These are phyloP conservation scores for Mollisia scopiformis DNA, from an alignment of 2,329 filamentous ascomycete species.

Conservation along the genomic window DNA sequence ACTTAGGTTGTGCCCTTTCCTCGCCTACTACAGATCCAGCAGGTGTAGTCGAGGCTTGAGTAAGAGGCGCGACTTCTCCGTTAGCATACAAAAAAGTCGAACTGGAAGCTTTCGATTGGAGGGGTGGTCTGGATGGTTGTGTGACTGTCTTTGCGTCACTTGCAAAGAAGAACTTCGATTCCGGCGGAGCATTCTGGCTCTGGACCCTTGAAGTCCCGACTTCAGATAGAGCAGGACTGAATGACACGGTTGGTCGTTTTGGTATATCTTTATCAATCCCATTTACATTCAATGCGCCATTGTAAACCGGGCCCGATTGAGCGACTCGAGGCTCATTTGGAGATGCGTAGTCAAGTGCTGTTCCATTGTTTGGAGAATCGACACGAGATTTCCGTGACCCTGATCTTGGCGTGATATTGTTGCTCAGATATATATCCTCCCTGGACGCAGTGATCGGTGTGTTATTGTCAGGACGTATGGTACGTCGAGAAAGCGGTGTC, in stretches of 20 bases:
- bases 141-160: conserved; percentile 65
- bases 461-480: conserved; percentile 46
- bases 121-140: conserved; percentile 24
- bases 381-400: conserved; percentile 72
- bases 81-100: conserved; percentile 52
- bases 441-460: conserved; percentile 24
- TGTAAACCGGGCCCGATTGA: conserved; percentile 31
- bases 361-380: conserved; percentile 65
- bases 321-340: conserved; percentile 35
- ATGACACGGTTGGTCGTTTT: conserved; percentile 40
- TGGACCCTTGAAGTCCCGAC: conserved; percentile 32
- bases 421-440: conserved; percentile 62
- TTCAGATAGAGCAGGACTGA: conserved; percentile 44
- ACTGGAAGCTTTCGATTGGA: conserved; percentile 28
- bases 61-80: conserved; percentile 44
- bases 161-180: conserved; percentile 89
- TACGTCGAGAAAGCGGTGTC: conserved; percentile 47
- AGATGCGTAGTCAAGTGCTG: conserved; percentile 46
- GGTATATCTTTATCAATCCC: conserved; percentile 31
- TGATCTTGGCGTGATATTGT: conserved; percentile 79
- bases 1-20: conserved; percentile 54
- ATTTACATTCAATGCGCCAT: conserved; percentile 27
- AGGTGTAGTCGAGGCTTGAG: conserved; percentile 19
- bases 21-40: conserved; percentile 34
- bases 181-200: conserved; percentile 31